These are phyloP conservation scores for Sophora flavescens DNA, from an alignment of 306 rosid species.

Conservation along the genomic window DNA sequence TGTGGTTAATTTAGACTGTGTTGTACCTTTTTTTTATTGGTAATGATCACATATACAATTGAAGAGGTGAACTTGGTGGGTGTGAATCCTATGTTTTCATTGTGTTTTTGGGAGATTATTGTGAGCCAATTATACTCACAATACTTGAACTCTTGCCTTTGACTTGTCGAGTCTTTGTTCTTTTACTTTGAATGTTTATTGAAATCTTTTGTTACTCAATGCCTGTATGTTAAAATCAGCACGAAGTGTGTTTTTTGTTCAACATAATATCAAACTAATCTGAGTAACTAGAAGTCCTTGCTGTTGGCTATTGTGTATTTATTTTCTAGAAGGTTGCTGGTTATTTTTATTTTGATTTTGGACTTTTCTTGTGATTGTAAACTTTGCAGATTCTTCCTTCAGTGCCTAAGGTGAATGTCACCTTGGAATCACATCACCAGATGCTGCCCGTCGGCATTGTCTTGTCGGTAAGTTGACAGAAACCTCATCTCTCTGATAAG, in stretches of 20 bases:
- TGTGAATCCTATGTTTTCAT: conserved; percentile 5
- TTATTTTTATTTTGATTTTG: conserved; percentile 31
- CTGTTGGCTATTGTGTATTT: neutral
- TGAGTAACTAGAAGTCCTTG: neutral
- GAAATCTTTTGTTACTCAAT: conserved; percentile 6
- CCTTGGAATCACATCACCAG: conserved; percentile 71
- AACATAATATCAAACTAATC: neutral
- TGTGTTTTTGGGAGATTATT: neutral
- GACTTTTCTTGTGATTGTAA: conserved; percentile 20
- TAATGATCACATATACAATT: neutral
- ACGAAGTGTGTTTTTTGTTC: conserved; percentile 22
- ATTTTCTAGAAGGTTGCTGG: conserved; percentile 4
- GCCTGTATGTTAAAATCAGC: neutral
- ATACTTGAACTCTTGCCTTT: conserved; percentile 3
- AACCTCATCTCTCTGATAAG: conserved; percentile 18
- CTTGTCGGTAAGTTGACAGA: conserved; percentile 64
- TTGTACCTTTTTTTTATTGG: neutral
- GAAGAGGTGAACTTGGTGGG: conserved; percentile 19
- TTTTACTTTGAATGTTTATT: neutral
- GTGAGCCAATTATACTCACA: neutral
- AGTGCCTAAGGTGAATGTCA: conserved; percentile 68
- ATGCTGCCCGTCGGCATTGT: conserved; percentile 72
- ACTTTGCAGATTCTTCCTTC: conserved; percentile 68
- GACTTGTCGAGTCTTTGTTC: neutral
- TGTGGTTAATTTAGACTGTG: neutral